phyloP scores from a whole-genome alignment of 2,329 filamentous ascomycete genomes.

The Fusarium palustre region DNA sequence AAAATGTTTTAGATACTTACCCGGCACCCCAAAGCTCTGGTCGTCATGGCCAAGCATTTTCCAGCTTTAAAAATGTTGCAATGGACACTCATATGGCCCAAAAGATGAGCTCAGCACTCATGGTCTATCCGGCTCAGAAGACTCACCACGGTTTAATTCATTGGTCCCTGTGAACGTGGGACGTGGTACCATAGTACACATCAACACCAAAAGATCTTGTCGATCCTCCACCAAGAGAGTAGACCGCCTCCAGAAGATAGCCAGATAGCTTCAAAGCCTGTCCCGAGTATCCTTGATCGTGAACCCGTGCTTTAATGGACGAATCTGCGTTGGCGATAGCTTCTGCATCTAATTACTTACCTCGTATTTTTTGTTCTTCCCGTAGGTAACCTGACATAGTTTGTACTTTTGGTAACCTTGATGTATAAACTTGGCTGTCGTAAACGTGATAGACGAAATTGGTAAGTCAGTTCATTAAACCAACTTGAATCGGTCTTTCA shows the following conservation, averaged over 20 bases:
- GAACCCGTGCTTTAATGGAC: conserved; percentile 4
- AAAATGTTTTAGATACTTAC: background rate
- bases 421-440: background rate
- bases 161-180: background rate
- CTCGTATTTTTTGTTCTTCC: conserved; percentile 35
- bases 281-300: background rate
- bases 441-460: background rate
- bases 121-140: background rate
- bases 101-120: background rate
- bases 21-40: too few relatives aligned
- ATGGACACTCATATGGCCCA: too few relatives aligned
- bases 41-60: background rate
- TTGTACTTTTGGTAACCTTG: conserved; percentile 3
- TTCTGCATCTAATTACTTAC: conserved; percentile 32
- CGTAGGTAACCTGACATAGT: conserved; percentile 30
- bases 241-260: conserved; percentile 11
- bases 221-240: conserved; percentile 2
- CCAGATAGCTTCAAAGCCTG: background rate
- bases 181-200: background rate
- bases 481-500: background rate
- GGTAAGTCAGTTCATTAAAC: background rate
- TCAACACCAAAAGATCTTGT: background rate
- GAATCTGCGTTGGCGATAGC: conserved; percentile 19
- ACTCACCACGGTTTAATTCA: background rate
- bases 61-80: background rate